Evolutionary conservation across 1,284 basidiomycete genomes (phyloP).

Genomic region (Amylostereum chailletii): DNA sequence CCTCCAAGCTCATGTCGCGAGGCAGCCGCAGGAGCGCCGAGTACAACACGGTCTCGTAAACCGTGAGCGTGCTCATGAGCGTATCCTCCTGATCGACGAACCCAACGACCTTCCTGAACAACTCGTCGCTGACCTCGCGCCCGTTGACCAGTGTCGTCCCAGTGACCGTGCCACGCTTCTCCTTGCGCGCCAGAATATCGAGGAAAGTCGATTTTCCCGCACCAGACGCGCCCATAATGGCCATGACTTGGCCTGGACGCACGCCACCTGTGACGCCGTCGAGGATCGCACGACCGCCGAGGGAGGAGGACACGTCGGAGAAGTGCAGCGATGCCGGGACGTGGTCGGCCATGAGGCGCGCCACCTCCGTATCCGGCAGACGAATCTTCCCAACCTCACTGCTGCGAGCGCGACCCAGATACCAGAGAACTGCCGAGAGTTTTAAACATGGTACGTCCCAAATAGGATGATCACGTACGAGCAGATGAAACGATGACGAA

Average conservation of each 20-base stretch:
- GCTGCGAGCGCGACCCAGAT: slow-evolving; percentile 65
- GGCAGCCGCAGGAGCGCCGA: slow-evolving; percentile 87
- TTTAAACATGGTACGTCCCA: not conserved
- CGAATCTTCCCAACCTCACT: slow-evolving; percentile 72
- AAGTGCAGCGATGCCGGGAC: slow-evolving; percentile 91
- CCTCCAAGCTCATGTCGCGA: slow-evolving; percentile 88
- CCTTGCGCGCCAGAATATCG: slow-evolving; percentile 88
- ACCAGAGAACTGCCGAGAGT: slow-evolving; percentile 68
- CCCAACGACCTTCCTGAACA: slow-evolving; percentile 83
- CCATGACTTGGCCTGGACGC: slow-evolving; percentile 83
- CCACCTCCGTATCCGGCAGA: slow-evolving; percentile 73
- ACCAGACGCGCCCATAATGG: slow-evolving; percentile 94
- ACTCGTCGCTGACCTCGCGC: slow-evolving; percentile 60
- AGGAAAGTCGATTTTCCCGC: slow-evolving; percentile 96
- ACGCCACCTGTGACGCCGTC: slow-evolving; percentile 77
- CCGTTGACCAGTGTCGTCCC: slow-evolving; percentile 87
- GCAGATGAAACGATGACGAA: slow-evolving; percentile 52
- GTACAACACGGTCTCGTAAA: slow-evolving; percentile 95
- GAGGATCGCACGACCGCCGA: slow-evolving; percentile 65
- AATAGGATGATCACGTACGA: slow-evolving; percentile 23
- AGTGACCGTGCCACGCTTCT: slow-evolving; percentile 71
- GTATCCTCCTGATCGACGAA: slow-evolving; percentile 99
- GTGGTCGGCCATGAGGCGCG: slow-evolving; percentile 87
- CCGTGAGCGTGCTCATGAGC: slow-evolving; percentile 91
- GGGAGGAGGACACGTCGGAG: slow-evolving; percentile 73